Evolutionary conservation across 129 eudicot genomes (phyloP).

Genomic region (Cynara cardunculus): DNA sequence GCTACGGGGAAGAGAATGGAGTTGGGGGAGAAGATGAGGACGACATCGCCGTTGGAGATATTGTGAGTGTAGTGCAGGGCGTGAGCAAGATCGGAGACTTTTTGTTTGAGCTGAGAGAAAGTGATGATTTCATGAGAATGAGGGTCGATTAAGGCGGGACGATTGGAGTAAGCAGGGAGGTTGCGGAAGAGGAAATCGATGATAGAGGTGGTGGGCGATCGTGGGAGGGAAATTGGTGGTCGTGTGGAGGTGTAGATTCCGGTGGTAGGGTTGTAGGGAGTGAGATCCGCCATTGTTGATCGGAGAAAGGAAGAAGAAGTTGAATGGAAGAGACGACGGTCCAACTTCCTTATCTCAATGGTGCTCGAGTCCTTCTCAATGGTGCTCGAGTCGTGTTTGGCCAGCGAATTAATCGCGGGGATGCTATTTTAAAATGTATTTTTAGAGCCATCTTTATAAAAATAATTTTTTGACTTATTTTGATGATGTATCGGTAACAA

Average conservation of each 20-base stretch:
- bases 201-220: conserved; percentile 17
- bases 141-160: conserved; percentile 38
- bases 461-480: too few relatives aligned
- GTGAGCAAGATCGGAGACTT: conserved; percentile 12
- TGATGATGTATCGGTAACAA: too few relatives aligned
- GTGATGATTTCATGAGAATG: conserved; percentile 14
- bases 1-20: conserved; percentile 35
- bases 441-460: too few relatives aligned
- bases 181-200: conserved; percentile 30
- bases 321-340: background rate
- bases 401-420: background rate
- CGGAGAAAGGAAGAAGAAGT: background rate
- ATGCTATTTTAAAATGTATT: too few relatives aligned
- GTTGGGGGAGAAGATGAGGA: conserved; percentile 41
- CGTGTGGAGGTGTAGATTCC: conserved; percentile 36
- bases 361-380: background rate
- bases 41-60: conserved; percentile 34
- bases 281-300: conserved; percentile 24
- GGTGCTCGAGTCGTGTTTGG: background rate
- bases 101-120: conserved; percentile 23
- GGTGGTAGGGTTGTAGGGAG: conserved; percentile 17
- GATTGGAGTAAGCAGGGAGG: conserved; percentile 14
- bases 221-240: conserved; percentile 28
- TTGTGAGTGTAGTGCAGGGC: background rate
- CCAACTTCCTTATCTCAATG: background rate